These are phyloP conservation scores for Penicillium corylophilum DNA, from an alignment of 2,329 filamentous ascomycete genomes.

Conservation along the genomic window DNA sequence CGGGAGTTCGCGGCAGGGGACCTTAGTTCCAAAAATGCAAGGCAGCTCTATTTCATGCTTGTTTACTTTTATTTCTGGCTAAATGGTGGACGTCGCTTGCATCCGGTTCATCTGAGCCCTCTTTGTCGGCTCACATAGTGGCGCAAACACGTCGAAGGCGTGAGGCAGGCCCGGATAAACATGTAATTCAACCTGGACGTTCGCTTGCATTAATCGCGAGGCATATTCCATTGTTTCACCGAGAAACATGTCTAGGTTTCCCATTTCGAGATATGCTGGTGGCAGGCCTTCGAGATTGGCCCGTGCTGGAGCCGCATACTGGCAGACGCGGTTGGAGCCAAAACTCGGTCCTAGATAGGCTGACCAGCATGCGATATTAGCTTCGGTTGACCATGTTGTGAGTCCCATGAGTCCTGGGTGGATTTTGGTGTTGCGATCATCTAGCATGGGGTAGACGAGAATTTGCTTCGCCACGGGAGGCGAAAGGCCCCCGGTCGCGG, in stretches of 20 bases:
- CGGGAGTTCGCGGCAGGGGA: not conserved
- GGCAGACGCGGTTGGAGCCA: slow-evolving; percentile 35
- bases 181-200: slow-evolving; percentile 47
- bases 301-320: slow-evolving; percentile 40
- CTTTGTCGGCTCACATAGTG: slow-evolving; percentile 12
- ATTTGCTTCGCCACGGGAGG: slow-evolving; percentile 43
- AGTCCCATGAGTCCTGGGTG: slow-evolving; percentile 34
- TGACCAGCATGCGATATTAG: slow-evolving; percentile 46
- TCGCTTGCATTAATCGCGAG: slow-evolving; percentile 39
- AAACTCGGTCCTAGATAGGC: slow-evolving; percentile 40
- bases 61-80: not conserved
- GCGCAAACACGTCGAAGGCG: slow-evolving; percentile 36
- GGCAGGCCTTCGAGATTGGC: slow-evolving; percentile 43
- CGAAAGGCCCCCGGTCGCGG: slow-evolving; percentile 29
- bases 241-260: slow-evolving; percentile 46
- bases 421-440: slow-evolving; percentile 41
- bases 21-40: not conserved
- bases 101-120: slow-evolving; percentile 16
- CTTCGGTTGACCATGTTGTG: slow-evolving; percentile 37
- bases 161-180: slow-evolving; percentile 47
- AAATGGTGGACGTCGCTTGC: slow-evolving; percentile 6
- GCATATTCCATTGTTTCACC: slow-evolving; percentile 45
- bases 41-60: not conserved
- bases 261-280: slow-evolving; percentile 47
- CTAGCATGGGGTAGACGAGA: slow-evolving; percentile 50